phyloP scores from a whole-genome alignment of 805 yeast species.

The Cyberlindnera subsufficiens region DNA sequence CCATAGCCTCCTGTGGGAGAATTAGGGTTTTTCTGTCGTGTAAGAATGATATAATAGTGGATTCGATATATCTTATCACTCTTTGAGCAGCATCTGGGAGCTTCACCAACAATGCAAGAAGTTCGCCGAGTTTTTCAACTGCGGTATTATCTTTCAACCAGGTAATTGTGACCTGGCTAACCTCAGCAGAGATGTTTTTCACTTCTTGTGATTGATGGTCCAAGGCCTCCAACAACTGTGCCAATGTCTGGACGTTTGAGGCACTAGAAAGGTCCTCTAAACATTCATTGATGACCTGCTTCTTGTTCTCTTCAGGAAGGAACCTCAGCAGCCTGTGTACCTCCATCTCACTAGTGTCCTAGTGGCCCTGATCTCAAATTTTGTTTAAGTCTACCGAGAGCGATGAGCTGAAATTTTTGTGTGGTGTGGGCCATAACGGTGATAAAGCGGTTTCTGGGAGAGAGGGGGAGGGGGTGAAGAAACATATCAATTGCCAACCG shows the following conservation, averaged over 20 bases:
- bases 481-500: too few relatives aligned
- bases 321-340: constrained; percentile 1
- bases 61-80: constrained; percentile 7
- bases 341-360: background rate
- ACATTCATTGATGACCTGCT: constrained; percentile 3
- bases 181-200: background rate
- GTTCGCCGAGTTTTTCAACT: background rate
- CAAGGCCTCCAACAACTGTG: constrained; percentile 7
- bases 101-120: constrained; percentile 3
- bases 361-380: too few relatives aligned
- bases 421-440: too few relatives aligned
- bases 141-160: background rate
- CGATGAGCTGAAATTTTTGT: too few relatives aligned
- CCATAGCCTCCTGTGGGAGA: constrained; percentile 2
- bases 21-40: constrained; percentile 1
- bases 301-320: constrained; percentile 3
- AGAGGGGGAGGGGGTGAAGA: too few relatives aligned
- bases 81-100: constrained; percentile 5
- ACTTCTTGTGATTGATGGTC: constrained; percentile 1
- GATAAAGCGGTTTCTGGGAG: too few relatives aligned
- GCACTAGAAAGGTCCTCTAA: constrained; percentile 1
- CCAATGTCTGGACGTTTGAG: constrained; percentile 2
- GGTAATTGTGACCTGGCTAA: background rate
- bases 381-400: too few relatives aligned
- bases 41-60: constrained; percentile 2